Percentiles rank a stretch among this genome's conserved stretches.
These are phyloP conservation scores for Astrephomene gubernaculifera DNA, from an alignment of 139 green algal species.

Conservation along the genomic window DNA sequence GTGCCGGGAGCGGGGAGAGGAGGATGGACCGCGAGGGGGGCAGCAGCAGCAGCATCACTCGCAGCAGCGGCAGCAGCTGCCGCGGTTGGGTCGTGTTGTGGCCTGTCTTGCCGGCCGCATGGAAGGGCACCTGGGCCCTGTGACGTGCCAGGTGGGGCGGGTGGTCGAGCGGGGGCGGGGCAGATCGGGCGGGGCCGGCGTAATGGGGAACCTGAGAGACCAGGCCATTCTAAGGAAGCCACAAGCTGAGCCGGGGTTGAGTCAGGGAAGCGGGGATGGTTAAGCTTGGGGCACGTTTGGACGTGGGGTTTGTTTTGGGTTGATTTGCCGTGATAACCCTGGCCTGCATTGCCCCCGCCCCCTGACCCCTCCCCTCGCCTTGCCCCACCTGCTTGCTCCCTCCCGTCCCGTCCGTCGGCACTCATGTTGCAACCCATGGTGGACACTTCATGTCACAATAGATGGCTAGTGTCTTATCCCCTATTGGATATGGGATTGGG, in stretches of 20 bases:
- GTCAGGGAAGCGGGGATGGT: neutral
- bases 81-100: neutral
- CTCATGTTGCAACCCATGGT: neutral
- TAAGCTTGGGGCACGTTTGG: neutral
- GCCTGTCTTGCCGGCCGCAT: neutral
- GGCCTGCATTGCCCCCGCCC: too few relatives aligned
- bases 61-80: neutral
- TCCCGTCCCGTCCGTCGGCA: neutral
- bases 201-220: neutral
- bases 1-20: neutral
- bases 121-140: neutral
- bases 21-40: neutral
- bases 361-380: neutral
- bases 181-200: neutral
- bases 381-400: too few relatives aligned
- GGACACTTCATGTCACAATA: too few relatives aligned
- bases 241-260: neutral
- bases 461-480: too few relatives aligned
- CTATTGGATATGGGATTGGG: too few relatives aligned
- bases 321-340: too few relatives aligned
- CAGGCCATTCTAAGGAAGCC: neutral
- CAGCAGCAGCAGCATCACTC: neutral
- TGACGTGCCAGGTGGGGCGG: constrained; percentile 16
- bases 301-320: too few relatives aligned
- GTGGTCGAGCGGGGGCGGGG: too few relatives aligned